Percentiles rank a stretch among this genome's conserved stretches.
phyloP scores from a whole-genome alignment of 331 rosid genomes.

The Pyrus hybrid region DNA sequence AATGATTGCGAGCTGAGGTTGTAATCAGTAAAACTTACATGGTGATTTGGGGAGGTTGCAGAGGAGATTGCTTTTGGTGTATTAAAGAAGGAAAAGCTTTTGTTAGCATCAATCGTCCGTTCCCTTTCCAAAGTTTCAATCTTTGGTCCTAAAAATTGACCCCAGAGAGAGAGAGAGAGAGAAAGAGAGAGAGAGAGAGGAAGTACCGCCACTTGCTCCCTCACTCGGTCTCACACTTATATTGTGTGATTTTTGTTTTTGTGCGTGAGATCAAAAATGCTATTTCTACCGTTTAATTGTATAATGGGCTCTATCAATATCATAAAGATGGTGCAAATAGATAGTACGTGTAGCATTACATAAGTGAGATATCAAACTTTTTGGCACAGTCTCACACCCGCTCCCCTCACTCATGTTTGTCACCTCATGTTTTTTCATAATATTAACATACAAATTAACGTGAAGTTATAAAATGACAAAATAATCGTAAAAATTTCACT shows the following conservation, averaged over 20 bases:
- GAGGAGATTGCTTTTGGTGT: not conserved
- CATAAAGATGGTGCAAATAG: rapidly evolving
- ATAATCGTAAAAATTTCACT: rapidly evolving
- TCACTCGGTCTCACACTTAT: not conserved
- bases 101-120: not conserved
- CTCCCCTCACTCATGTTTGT: rapidly evolving
- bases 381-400: no score
- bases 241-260: not conserved
- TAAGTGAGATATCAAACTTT: no score
- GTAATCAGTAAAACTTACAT: not conserved
- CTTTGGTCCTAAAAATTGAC: not conserved
- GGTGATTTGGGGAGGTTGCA: not conserved
- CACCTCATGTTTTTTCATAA: no score
- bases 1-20: not conserved
- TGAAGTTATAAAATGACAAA: no score
- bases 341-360: rapidly evolving
- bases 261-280: not conserved
- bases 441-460: no score
- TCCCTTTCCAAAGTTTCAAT: not conserved
- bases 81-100: not conserved
- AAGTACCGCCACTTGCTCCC: not conserved
- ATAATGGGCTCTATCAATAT: no score
- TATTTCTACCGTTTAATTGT: no score
- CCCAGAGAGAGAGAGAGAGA: not conserved
- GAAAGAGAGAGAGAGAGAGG: not conserved